A percentile compares a stretch with the other conserved stretches of the same genome.
These are phyloP conservation scores for Microascus cirrosus DNA, from an alignment of 2,329 filamentous ascomycete genomes.

Conservation along the genomic window DNA sequence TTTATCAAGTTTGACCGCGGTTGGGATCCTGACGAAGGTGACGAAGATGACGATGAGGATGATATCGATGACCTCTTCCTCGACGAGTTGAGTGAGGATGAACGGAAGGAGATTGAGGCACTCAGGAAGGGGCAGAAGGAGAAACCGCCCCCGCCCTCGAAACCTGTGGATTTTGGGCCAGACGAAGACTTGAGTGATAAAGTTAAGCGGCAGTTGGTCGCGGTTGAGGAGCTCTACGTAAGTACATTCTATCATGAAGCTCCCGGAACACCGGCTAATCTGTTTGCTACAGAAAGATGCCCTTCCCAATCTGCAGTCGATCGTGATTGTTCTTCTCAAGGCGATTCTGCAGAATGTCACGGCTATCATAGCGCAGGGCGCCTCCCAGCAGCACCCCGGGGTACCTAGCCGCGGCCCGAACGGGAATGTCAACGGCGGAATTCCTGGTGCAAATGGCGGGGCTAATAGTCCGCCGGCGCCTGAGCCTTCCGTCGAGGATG, in stretches of 20 bases:
- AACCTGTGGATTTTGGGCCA: conserved; percentile 30
- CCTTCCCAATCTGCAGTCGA: conserved; percentile 78
- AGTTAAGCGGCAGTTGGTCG: conserved; percentile 52
- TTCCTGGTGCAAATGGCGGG: background rate
- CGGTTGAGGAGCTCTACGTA: conserved; percentile 79
- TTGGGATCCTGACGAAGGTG: conserved; percentile 48
- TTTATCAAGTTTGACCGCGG: conserved; percentile 90
- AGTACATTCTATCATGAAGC: background rate
- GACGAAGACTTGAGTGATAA: conserved; percentile 36
- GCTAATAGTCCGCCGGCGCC: conserved; percentile 19
- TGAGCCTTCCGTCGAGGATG: conserved; percentile 57
- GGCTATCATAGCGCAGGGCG: conserved; percentile 56
- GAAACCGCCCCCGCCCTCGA: conserved; percentile 16
- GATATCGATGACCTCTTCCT: conserved; percentile 37
- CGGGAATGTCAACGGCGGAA: conserved; percentile 9
- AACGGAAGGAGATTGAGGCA: conserved; percentile 28
- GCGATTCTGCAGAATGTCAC: conserved; percentile 81
- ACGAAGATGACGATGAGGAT: conserved; percentile 28
- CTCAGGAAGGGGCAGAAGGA: conserved; percentile 27
- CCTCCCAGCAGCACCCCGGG: conserved; percentile 30
- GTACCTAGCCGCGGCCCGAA: conserved; percentile 17
- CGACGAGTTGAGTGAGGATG: conserved; percentile 27
- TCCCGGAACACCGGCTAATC: background rate
- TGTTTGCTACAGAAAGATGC: conserved; percentile 48
- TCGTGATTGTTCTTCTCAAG: conserved; percentile 87